These are phyloP conservation scores for Ceriops tagal DNA, from an alignment of 345 rosid genomes.

Conservation along the genomic window DNA sequence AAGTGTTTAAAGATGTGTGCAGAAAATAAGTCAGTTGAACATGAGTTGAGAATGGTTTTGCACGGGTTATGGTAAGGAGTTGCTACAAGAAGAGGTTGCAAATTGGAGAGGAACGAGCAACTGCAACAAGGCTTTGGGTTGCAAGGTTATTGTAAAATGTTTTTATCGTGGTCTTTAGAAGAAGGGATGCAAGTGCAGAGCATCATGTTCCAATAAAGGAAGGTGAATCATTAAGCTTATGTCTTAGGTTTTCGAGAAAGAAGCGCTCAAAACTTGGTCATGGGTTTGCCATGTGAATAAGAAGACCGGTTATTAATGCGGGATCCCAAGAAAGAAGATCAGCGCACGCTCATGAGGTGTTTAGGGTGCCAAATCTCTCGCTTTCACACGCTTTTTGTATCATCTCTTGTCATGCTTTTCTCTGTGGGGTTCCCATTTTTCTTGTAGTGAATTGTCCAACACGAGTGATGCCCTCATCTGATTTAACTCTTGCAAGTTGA, in stretches of 20 bases:
- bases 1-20: conserved; percentile 8
- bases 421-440: conserved; percentile 14
- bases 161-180: background rate
- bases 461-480: conserved; percentile 15
- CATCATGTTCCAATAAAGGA: conserved; percentile 22
- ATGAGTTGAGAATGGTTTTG: conserved; percentile 1
- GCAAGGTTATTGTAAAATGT: background rate
- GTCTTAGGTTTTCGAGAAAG: conserved; percentile 37
- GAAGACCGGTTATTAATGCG: conserved; percentile 19
- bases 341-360: conserved; percentile 41
- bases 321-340: conserved; percentile 27
- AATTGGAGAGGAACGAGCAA: conserved; percentile 12
- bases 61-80: background rate
- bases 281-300: conserved; percentile 32
- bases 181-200: conserved; percentile 15
- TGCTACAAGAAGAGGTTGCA: background rate
- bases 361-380: conserved; percentile 42
- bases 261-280: conserved; percentile 22
- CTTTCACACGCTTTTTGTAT: conserved; percentile 28
- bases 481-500: background rate
- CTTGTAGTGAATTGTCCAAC: conserved; percentile 17
- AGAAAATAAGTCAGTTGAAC: conserved; percentile 24
- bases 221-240: conserved; percentile 31
- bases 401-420: conserved; percentile 1
- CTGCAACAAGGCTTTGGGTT: background rate